These are phyloP conservation scores for Tylopilus orsonianus DNA, from an alignment of 1,284 basidiomycete genomes.

Conservation along the genomic window DNA sequence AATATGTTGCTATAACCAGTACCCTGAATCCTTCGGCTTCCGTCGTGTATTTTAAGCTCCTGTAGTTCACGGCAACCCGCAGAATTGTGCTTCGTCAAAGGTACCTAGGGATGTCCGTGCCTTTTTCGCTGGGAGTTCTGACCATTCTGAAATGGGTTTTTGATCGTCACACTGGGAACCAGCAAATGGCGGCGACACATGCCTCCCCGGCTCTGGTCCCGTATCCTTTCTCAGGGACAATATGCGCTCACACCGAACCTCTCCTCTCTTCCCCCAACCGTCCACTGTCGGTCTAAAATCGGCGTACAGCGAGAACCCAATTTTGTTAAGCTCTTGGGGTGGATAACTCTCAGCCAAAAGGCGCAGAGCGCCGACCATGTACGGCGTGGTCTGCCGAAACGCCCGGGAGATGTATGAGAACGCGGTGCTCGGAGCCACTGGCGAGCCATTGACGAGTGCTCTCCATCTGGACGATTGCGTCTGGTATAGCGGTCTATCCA, in stretches of 20 bases:
- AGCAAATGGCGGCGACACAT: neutral
- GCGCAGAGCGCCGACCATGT: slow-evolving; percentile 78
- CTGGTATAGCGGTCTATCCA: slow-evolving; percentile 74
- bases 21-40: slow-evolving; percentile 23
- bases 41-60: neutral
- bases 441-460: slow-evolving; percentile 73
- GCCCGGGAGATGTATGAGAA: slow-evolving; percentile 82
- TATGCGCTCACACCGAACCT: slow-evolving; percentile 63
- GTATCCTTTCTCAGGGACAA: slow-evolving; percentile 47
- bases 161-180: neutral
- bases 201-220: neutral
- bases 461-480: slow-evolving; percentile 74
- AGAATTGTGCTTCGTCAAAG: slow-evolving; percentile 49
- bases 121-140: slow-evolving; percentile 33
- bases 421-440: slow-evolving; percentile 71
- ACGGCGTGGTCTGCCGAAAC: slow-evolving; percentile 72
- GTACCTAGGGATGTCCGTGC: slow-evolving; percentile 34
- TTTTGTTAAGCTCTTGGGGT: slow-evolving; percentile 63
- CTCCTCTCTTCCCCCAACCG: slow-evolving; percentile 73
- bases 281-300: slow-evolving; percentile 72
- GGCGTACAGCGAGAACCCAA: slow-evolving; percentile 73
- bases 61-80: slow-evolving; percentile 21
- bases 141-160: neutral
- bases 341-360: slow-evolving; percentile 72
- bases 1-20: slow-evolving; percentile 17